Evolutionary conservation across 2,329 filamentous ascomycete species (phyloP).

Genomic region (Monosporascus ibericus): DNA sequence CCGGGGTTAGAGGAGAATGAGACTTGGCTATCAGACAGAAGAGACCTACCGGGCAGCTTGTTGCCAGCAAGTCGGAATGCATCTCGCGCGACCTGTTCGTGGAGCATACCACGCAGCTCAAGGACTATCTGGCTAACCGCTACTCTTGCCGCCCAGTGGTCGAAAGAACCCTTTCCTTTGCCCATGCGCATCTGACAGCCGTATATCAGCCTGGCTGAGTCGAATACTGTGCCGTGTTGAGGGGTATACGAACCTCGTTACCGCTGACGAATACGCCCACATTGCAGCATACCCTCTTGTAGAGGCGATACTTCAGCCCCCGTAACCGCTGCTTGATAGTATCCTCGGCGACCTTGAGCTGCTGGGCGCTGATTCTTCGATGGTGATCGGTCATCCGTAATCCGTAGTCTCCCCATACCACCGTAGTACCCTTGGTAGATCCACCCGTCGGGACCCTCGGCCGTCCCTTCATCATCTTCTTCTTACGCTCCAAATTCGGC

Average conservation of each 20-base stretch:
- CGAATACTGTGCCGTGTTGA: no score
- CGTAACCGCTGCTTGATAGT: constrained; percentile 84
- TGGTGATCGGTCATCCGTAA: constrained; percentile 91
- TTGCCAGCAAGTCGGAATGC: constrained; percentile 90
- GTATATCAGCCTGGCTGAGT: constrained; percentile 6
- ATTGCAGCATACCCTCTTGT: constrained; percentile 85
- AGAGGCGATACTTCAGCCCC: constrained; percentile 87
- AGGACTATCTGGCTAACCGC: constrained; percentile 89
- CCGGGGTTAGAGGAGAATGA: not conserved
- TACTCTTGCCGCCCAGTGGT: constrained; percentile 90
- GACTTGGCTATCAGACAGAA: constrained; percentile 1
- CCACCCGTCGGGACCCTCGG: constrained; percentile 86
- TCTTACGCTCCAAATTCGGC: constrained; percentile 68
- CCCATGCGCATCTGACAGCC: constrained; percentile 77
- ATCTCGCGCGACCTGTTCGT: constrained; percentile 91
- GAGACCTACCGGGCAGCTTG: constrained; percentile 76
- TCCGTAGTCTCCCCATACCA: constrained; percentile 94
- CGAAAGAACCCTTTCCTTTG: constrained; percentile 96
- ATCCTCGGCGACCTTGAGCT: constrained; percentile 86
- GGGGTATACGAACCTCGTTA: constrained; percentile 62
- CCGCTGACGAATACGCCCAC: constrained; percentile 93
- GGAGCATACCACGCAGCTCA: constrained; percentile 83
- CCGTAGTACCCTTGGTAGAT: constrained; percentile 84
- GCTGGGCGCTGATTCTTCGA: constrained; percentile 77
- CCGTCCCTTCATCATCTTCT: constrained; percentile 86